These are phyloP conservation scores for Penicillium hordei DNA, from an alignment of 2,329 filamentous ascomycete species.

Conservation along the genomic window DNA sequence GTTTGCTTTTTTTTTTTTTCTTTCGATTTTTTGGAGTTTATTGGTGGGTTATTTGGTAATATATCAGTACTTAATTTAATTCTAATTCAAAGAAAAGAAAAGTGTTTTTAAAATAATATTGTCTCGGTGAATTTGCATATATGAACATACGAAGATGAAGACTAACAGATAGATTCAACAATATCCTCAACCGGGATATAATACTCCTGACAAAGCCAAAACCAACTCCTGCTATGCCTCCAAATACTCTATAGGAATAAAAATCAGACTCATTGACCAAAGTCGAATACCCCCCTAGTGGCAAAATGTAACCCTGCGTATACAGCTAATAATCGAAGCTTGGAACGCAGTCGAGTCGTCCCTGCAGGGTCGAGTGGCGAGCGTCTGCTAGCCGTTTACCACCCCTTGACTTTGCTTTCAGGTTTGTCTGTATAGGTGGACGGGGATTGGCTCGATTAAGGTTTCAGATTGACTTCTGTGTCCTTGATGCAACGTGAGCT, in stretches of 20 bases:
- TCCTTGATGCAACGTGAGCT: not conserved
- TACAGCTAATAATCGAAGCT: not conserved
- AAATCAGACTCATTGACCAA: not conserved
- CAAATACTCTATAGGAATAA: not conserved
- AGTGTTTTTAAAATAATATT: not conserved
- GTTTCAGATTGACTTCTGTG: not conserved
- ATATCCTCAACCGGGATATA: not conserved
- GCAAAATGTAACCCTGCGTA: not conserved
- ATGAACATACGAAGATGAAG: not conserved
- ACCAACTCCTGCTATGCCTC: not conserved
- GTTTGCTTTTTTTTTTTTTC: not conserved
- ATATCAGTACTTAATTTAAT: slow-evolving; percentile 20
- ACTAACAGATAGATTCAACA: too few relatives aligned
- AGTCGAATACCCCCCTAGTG: not conserved
- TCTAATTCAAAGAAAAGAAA: slow-evolving; percentile 14
- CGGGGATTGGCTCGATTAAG: not conserved
- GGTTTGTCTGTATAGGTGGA: not conserved
- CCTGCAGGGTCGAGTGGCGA: not conserved
- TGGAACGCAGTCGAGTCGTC: not conserved
- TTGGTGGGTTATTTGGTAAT: slow-evolving; percentile 2
- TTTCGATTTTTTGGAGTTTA: not conserved
- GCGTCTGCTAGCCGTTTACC: not conserved
- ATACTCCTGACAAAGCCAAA: not conserved
- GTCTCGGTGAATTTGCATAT: not conserved
- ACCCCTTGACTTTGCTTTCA: not conserved